Percentiles rank a stretch among this genome's conserved stretches.
Evolutionary conservation across 768 basidiomycete species (phyloP).

Genomic region (Dentipellis sp.): DNA sequence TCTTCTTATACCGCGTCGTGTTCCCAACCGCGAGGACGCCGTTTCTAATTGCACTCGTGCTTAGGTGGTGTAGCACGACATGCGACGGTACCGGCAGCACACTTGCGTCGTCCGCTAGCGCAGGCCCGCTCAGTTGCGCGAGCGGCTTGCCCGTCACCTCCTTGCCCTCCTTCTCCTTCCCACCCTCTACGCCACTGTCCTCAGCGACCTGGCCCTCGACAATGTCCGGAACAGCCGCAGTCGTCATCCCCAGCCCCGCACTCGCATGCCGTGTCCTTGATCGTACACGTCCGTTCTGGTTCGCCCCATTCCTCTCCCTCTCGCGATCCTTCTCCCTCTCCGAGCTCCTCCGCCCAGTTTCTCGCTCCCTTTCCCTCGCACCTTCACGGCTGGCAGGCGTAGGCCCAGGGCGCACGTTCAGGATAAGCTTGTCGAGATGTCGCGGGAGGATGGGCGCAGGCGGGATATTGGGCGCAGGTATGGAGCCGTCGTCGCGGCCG

Average conservation of each 20-base stretch:
- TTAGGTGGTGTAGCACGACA: slow-evolving; percentile 89
- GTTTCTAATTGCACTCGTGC: slow-evolving; percentile 91
- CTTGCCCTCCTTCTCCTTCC: slow-evolving; percentile 10
- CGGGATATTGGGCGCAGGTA: slow-evolving; percentile 67
- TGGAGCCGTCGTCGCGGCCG: slow-evolving; percentile 19
- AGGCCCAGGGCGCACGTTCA: slow-evolving; percentile 46
- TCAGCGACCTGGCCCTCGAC: background rate
- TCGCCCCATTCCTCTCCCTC: slow-evolving; percentile 21
- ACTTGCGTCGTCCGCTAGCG: slow-evolving; percentile 77
- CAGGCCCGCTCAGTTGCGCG: slow-evolving; percentile 16
- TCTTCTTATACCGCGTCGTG: slow-evolving; percentile 86
- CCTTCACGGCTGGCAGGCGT: slow-evolving; percentile 9
- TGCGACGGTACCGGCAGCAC: slow-evolving; percentile 91
- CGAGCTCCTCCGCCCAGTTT: slow-evolving; percentile 1
- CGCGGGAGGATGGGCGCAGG: slow-evolving; percentile 83
- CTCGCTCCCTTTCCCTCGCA: slow-evolving; percentile 7
- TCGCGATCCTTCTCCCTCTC: slow-evolving; percentile 17
- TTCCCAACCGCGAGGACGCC: slow-evolving; percentile 89
- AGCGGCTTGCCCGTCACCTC: slow-evolving; percentile 19
- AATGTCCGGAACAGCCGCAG: background rate
- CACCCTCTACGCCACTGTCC: slow-evolving; percentile 1
- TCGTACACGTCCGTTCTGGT: slow-evolving; percentile 1
- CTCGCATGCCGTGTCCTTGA: background rate
- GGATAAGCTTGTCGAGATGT: slow-evolving; percentile 88
- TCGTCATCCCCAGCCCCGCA: too few relatives aligned